Base-by-base conservation (phyloP, 768 basidiomycete genomes). In the Agaricus blazei region DNA sequence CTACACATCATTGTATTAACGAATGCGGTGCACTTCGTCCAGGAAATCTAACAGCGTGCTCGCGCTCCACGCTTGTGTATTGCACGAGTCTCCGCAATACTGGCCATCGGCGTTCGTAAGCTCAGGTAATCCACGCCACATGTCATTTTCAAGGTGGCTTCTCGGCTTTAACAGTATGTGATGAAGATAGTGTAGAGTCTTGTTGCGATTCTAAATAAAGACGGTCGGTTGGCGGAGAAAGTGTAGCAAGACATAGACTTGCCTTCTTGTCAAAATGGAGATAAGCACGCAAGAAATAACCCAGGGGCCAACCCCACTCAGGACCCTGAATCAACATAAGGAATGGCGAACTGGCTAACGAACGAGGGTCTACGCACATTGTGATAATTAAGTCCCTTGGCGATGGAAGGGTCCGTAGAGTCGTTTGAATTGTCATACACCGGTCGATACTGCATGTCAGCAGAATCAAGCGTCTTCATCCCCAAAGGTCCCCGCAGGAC, bases 351-450 rank as follows among this genome's bases (percentile, higher is more conserved):
- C 26, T 9, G 4, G 9, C 14, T 23, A 42, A 9, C 56, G 45
- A 38, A 41, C 46, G 14, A 28, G 19, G 37, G 49, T 8, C 19
- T 19, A 49, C 57, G 42, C 59, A 90, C 93, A 65, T 93, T 85
- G 69, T 98, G 92, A 66, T 96, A 95, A 68, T 98, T 99, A 72
- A 90, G 74, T 1, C 97, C 97, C 67, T 98, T 98, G 4, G 97
- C 96, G 50, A 94, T 71, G 2, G 84, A 72, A 43, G 82, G 72
- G 64, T 99, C 97, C n/a, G 74, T 72, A 1, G 87, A 85, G 65
- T 99, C 95, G 64, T 97, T 93, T 27, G 90, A 81, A 65, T 99
- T 98, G 71, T 98, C 93, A 67, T 99, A 97, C 58, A 81, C 73
- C 8, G 91, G 90, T 7, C 93, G 85, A 71, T 98, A 99, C 60